Evolutionary conservation across 1,139 yeast species (phyloP).

Genomic region (Protomyces arabidopsidicola): DNA sequence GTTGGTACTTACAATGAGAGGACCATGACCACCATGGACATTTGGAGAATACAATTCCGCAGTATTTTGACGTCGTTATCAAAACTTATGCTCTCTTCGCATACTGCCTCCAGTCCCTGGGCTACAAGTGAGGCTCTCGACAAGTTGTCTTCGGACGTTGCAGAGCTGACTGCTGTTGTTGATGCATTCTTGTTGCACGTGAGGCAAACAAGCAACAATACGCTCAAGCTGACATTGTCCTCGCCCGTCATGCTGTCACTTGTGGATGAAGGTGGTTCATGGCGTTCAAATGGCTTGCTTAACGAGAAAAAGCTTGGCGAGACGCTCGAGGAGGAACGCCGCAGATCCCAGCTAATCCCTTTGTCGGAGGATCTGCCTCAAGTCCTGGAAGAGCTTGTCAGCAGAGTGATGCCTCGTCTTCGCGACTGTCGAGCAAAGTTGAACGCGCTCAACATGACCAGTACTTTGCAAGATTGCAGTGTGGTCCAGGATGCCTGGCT

Average conservation of each 20-base stretch:
- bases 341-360: not conserved
- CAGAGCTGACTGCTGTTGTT: slow-evolving; percentile 15
- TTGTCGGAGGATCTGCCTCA: slow-evolving; percentile 1
- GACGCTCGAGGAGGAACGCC: not conserved
- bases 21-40: not conserved
- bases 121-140: slow-evolving; percentile 5
- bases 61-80: slow-evolving; percentile 13
- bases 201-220: not conserved
- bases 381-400: slow-evolving; percentile 2
- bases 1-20: not conserved
- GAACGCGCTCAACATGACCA: slow-evolving; percentile 27
- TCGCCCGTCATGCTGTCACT: slow-evolving; percentile 26
- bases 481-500: not conserved
- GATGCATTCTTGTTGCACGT: slow-evolving; percentile 9
- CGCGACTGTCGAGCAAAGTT: not conserved
- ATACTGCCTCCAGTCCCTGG: slow-evolving; percentile 25
- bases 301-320: not conserved
- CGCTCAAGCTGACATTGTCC: not conserved
- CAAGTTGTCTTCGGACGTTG: slow-evolving; percentile 22
- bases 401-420: slow-evolving; percentile 25
- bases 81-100: slow-evolving; percentile 15
- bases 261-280: slow-evolving; percentile 28
- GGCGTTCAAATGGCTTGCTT: slow-evolving; percentile 31
- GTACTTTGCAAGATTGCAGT: not conserved
- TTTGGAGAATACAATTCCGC: not conserved